Evolutionary conservation across 805 yeast species (phyloP), one percentile per base, ranked within the genome.

Genomic region (Debaryomyces hansenii): DNA sequence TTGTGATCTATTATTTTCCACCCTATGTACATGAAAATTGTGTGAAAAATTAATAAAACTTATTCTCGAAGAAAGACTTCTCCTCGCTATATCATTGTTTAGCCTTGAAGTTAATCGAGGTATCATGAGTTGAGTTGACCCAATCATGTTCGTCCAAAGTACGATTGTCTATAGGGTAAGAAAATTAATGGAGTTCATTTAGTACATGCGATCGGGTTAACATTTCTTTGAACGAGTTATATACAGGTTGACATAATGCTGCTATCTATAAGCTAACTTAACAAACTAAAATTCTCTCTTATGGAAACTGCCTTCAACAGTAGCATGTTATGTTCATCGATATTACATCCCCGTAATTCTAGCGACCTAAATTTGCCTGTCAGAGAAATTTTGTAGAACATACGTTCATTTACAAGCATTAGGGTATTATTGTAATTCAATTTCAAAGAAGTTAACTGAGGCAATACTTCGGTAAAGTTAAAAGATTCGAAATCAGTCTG

Each of bases 341-440:
- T 16, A 41, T 53, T 53, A 31, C 55, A 57, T 5, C 53, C 51
- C 31, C 46, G 47, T 1, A 57, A 31, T 28, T 48, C 49, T 4
- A 57, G 41, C 9, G 14, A 5, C 34, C 29, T 29, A 29, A 39
- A 39, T 8, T 39, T 14, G n/a, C 42, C 42, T 9, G 38, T n/a
- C 32, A 44, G 44, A 21, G 41, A 40, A 6, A 40, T 20, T 12
- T 31, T 37, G 9, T 40, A 38, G 32, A 61, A 58, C 3, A 55
- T 44, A 4, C 28, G 34, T 1, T 56, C 53, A 37, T 60, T 48
- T 12, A 58, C 48, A 28, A 35, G 42, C 14, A 36, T 38, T 36
- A 55, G 40, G 5, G 48, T 16, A 16, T 46, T 41, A 41, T 61
- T 65, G 14, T 48, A n/a, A 20, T 52, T 53, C 29, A 64, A 46